Evolutionary conservation across 257 asterid genomes (phyloP), one percentile per base, ranked within the genome.

Genomic region (Primulina eburnea): DNA sequence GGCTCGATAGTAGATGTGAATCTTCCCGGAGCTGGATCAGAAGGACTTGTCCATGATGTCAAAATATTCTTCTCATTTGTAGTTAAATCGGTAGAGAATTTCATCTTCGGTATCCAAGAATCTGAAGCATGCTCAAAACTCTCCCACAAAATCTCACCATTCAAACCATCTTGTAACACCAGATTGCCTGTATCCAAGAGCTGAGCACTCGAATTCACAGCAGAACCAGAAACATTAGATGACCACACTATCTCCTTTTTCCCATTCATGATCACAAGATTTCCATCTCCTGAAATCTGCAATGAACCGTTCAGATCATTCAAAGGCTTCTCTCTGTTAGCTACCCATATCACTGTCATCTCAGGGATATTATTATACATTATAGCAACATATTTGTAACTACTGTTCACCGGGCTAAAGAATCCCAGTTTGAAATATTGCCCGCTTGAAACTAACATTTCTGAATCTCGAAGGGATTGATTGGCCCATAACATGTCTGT

Each of bases 111-210:
- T 18, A 79, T n/a, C 18, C 70, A 62, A 17, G 82, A 50, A 53
- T 79, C 78, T 0, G 81, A 56, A 3, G 79, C 80, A 56, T 71
- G 65, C 5, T 60, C 34, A 64, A 76, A 75, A 65, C 83, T 76
- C 63, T 81, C 80, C 88, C 88, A 84, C 16, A 76, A 1, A 16
- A 5, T 30, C 6, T 10, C 69, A 24, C 70, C 74, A 29, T 60
- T 72, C 24, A 65, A 68, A 17, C 62, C 29, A 52, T 76, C 79
- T 38, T 11, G 67, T 50, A 84, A 18, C 38, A 84, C 76, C 17
- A 84, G 72, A 66, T 84, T 79, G 1, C 89, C 89, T 1, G 73
- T 38, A 43, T 84, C 83, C 30, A 32, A 29, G 28, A 84, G 62
- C 43, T 75, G 78, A 17, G 83, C 84, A 53, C 78, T 65, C 30